Percentiles rank a stretch among this genome's conserved stretches.
Conservation (phyloP, 495 filamentous ascomycete species). For the Chaetomium fimeti region DNA sequence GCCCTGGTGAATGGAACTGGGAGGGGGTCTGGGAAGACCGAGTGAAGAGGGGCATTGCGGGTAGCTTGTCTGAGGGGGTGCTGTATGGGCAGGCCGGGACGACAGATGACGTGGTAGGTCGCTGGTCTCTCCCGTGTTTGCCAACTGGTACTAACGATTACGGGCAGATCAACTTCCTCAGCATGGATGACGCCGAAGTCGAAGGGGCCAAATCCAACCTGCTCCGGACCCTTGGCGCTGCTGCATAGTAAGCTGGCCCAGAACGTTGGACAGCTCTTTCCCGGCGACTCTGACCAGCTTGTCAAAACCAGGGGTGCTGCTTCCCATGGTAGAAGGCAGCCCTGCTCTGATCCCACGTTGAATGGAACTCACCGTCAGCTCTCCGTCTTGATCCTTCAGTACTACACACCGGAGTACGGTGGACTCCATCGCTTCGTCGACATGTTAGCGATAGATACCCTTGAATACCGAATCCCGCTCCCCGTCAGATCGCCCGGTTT, state of each 20-base stretch:
- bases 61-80: conserved; percentile 72
- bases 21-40: conserved; percentile 90
- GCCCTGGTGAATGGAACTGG: conserved; percentile 89
- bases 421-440: not conserved
- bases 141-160: conserved; percentile 23
- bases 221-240: conserved; percentile 48
- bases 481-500: not conserved
- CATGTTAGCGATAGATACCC: conserved; percentile 17
- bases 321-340: not conserved
- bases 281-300: not conserved
- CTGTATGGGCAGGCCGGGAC: conserved; percentile 64
- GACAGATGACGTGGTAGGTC: conserved; percentile 66
- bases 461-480: conserved; percentile 11
- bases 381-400: not conserved
- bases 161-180: conserved; percentile 65
- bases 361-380: not conserved
- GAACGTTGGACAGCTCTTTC: conserved; percentile 4
- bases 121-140: not conserved
- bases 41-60: conserved; percentile 70
- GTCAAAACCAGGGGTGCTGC: not conserved
- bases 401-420: not conserved
- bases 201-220: conserved; percentile 61
- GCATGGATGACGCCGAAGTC: conserved; percentile 60
- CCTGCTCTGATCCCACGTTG: too few species aligned
- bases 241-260: conserved; percentile 17